These are phyloP conservation scores for Asclepias syriaca DNA, from an alignment of 257 asterid genomes.

Conservation along the genomic window DNA sequence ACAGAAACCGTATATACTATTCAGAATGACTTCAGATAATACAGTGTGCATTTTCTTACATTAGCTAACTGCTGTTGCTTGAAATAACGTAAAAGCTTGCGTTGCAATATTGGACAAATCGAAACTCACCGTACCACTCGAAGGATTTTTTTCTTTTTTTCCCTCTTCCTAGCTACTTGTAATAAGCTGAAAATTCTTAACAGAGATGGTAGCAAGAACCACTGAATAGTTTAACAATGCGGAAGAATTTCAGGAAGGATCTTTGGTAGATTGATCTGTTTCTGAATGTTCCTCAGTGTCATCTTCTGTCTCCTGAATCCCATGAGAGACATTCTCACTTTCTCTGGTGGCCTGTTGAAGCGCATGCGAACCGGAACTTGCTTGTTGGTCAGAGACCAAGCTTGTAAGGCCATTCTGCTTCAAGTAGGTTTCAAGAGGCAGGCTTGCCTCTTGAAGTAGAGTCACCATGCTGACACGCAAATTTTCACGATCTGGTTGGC, in stretches of 20 bases:
- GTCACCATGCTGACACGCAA: slow-evolving; percentile 54
- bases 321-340: slow-evolving; percentile 29
- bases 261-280: slow-evolving; percentile 25
- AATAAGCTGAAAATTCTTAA: not conserved
- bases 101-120: not conserved
- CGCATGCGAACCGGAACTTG: slow-evolving; percentile 30
- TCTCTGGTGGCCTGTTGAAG: slow-evolving; percentile 30
- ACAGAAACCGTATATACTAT: not conserved
- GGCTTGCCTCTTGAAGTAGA: slow-evolving; percentile 79
- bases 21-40: not conserved
- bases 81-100: not conserved
- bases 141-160: not conserved
- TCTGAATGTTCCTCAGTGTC: slow-evolving; percentile 29
- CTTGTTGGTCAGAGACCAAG: slow-evolving; percentile 55
- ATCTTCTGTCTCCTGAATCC: slow-evolving; percentile 42
- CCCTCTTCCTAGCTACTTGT: not conserved
- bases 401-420: slow-evolving; percentile 85
- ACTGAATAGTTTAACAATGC: not conserved
- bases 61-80: not conserved
- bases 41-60: not conserved
- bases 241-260: slow-evolving; percentile 14
- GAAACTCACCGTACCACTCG: not conserved
- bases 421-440: slow-evolving; percentile 72
- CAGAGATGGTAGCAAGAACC: not conserved
- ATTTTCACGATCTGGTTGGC: slow-evolving; percentile 52